Percentiles rank a stretch among this genome's conserved stretches.
phyloP scores from a whole-genome alignment of 306 rosid species.

The Rosa persica region DNA sequence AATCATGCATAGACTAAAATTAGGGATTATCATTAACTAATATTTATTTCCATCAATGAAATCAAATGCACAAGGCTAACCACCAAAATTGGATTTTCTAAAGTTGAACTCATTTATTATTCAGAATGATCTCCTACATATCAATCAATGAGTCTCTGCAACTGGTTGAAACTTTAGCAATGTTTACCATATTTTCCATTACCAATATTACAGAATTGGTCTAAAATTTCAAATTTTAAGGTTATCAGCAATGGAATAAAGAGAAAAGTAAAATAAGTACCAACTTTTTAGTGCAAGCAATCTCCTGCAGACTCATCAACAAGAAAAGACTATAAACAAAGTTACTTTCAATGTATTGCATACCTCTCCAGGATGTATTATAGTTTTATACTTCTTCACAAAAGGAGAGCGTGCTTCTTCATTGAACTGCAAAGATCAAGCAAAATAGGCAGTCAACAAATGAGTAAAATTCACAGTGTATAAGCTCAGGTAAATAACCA shows the following conservation, averaged over 20 bases:
- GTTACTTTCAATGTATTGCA: neutral
- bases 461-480: constrained; percentile 16
- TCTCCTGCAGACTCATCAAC: neutral
- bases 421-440: constrained; percentile 62
- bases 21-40: neutral
- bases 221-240: neutral
- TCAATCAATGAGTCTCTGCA: neutral
- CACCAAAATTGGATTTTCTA: neutral
- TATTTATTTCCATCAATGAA: neutral
- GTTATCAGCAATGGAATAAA: neutral
- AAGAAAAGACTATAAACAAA: neutral
- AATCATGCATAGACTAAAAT: neutral
- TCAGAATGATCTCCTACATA: neutral
- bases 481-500: neutral
- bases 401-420: constrained; percentile 99
- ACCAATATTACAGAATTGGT: neutral
- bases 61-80: constrained; percentile 14
- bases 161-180: neutral
- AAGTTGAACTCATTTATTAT: neutral
- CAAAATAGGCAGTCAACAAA: neutral
- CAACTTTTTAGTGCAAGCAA: neutral
- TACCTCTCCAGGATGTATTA: constrained; percentile 99
- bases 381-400: constrained; percentile 97
- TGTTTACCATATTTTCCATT: constrained; percentile 1
- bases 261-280: neutral